Evolutionary conservation across 2,329 filamentous ascomycete genomes (phyloP), one percentile per base, ranked within the genome.

Genomic region (Ceratocystis variospora): DNA sequence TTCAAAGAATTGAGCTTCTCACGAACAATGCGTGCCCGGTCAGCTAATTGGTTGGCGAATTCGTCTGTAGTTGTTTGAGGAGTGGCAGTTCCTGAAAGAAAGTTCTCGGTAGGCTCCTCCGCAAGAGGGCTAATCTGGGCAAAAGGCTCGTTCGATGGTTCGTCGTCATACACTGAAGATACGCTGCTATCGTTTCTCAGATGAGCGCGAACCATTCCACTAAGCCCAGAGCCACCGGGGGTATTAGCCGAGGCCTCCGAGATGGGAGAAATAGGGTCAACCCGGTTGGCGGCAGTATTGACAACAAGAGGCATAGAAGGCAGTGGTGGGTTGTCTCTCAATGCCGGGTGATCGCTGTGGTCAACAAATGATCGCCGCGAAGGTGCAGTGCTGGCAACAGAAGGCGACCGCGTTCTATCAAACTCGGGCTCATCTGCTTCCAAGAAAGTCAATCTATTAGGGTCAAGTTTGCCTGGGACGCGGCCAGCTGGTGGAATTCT

Each of bases 131-230:
- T 69, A 4, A 50, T 70, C 67, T 12, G 72, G n/a, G 69, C 76
- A 61, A 69, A 72, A 45, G 69, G 76, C 69, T 72, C 66, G 22
- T 67, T 64, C 45, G 74, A 50, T 74, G 77, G 8, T 77, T 78
- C 28, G 75, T 76, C 66, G 31, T 83, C 84, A 70, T 90, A 90
- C 31, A 94, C 80, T 0, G 90, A 95, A 0, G 93, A 97, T 15
- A 85, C 82, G 67, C 87, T 87, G 76, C 93, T 97, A 69, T 87
- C 85, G 44, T 85, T 85, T 63, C 94, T 85, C 50, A 97, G 77
- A 77, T 97, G 94, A 69, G 92, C 87, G 41, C 88, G 85, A 59
- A 96, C 86, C 79, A 96, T 83, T 1, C 88, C 88, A 71, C 87
- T 93, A 17, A 96, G 79, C 0, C 89, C 90, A 19, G 77, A 77